phyloP scores from a whole-genome alignment of 2,329 filamentous ascomycete species.

The Exophiala sp. region DNA sequence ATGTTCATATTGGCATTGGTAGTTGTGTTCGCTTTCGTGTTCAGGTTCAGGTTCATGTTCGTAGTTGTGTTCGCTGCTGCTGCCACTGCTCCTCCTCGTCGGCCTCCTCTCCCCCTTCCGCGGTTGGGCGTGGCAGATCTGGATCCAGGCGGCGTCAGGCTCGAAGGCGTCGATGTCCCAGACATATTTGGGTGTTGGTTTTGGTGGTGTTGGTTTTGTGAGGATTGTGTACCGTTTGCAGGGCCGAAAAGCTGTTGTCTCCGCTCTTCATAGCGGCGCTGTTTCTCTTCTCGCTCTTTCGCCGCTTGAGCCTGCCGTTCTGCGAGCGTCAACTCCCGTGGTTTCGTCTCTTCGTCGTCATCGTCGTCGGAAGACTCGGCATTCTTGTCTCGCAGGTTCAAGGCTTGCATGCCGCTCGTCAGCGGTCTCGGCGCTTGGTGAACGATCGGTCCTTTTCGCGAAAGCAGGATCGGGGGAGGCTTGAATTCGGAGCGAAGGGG shows the following conservation, averaged over 20 bases:
- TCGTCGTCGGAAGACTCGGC: constrained; percentile 55
- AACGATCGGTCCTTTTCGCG: constrained; percentile 54
- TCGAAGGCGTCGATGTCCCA: constrained; percentile 57
- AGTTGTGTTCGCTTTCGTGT: neutral
- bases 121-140: constrained; percentile 33
- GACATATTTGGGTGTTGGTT: constrained; percentile 33
- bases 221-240: constrained; percentile 18
- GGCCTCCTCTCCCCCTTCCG: constrained; percentile 13
- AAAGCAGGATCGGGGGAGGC: constrained; percentile 74
- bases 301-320: constrained; percentile 73
- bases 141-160: constrained; percentile 53
- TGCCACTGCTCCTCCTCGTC: constrained; percentile 1
- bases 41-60: constrained; percentile 21
- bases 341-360: constrained; percentile 56
- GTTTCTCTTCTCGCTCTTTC: constrained; percentile 78
- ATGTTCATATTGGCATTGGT: constrained; percentile 21
- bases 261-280: constrained; percentile 81
- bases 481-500: constrained; percentile 69
- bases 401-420: constrained; percentile 15
- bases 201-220: constrained; percentile 10
- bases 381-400: constrained; percentile 43
- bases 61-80: neutral
- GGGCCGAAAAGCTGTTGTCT: constrained; percentile 81
- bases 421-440: constrained; percentile 19
- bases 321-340: constrained; percentile 62